Conservation (phyloP, 352 stramenopile species). For the Peronospora tabacina region DNA sequence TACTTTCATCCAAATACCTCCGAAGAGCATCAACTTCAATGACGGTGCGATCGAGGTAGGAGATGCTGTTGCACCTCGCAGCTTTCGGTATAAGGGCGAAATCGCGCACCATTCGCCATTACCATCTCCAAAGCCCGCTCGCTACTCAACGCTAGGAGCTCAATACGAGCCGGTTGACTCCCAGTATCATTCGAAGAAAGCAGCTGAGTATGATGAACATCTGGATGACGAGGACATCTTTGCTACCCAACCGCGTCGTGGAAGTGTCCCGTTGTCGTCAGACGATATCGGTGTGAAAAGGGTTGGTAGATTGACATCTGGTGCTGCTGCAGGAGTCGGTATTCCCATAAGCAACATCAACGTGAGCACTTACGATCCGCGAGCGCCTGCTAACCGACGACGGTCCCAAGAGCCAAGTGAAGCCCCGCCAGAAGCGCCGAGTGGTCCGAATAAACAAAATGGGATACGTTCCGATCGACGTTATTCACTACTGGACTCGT, state of each 20-base stretch:
- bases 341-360: slow-evolving; percentile 37
- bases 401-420: slow-evolving; percentile 9
- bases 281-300: slow-evolving; percentile 13
- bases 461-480: slow-evolving; percentile 42
- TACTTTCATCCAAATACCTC: slow-evolving; percentile 30
- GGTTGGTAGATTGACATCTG: slow-evolving; percentile 1
- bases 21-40: slow-evolving; percentile 67
- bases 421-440: slow-evolving; percentile 29
- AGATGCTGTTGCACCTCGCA: slow-evolving; percentile 42
- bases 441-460: slow-evolving; percentile 22
- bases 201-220: slow-evolving; percentile 55
- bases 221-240: slow-evolving; percentile 31
- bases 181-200: slow-evolving; percentile 68
- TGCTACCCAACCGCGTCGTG: slow-evolving; percentile 25
- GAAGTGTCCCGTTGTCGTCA: slow-evolving; percentile 32
- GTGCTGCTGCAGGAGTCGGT: slow-evolving; percentile 4
- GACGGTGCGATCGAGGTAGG: slow-evolving; percentile 43
- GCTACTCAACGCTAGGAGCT: slow-evolving; percentile 52
- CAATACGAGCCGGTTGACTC: slow-evolving; percentile 57
- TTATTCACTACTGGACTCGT: slow-evolving; percentile 67
- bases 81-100: slow-evolving; percentile 62
- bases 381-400: slow-evolving; percentile 11
- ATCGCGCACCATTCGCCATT: slow-evolving; percentile 29
- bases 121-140: slow-evolving; percentile 33
- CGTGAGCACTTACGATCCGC: slow-evolving; percentile 17